Evolutionary conservation across 768 basidiomycete species (phyloP), one percentile per base, ranked within the genome.

Genomic region (Auriscalpium vulgare): DNA sequence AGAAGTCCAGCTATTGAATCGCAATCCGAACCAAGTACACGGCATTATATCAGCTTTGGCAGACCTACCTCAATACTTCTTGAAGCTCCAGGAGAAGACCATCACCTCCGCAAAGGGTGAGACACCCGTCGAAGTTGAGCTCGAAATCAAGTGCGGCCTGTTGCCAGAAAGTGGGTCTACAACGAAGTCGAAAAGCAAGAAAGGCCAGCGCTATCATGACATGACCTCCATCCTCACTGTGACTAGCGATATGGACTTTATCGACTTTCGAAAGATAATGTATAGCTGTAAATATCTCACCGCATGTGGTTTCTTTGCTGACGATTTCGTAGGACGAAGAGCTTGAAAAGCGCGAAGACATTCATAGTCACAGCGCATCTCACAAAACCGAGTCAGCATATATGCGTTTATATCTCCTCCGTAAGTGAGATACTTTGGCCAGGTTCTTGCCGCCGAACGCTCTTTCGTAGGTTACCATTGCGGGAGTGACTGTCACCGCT

Each of bases 221-320:
- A 84, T 82, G 76, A 89, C 91, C 0, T 74, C 79, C 34, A 74
- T 93, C n/a, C 69, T 92, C 45, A 85, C 86, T 4, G 48, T 88
- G 40, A 89, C 86, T 0, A 91, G 89, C 1, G 91, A 92, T 66
- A 69, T 82, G 62, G 77, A 79, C 21, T 82, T 86, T 51, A 68
- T 95, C 55, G 89, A 92, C 65, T 93, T 87, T 66, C 83, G 91
- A 35, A 80, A 88, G 19, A 88, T 88, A 46, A 10, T 8, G 4
- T 11, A 14, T 21, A 46, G 13, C 16, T 13, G n/a, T 59, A 44
- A 49, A 44, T 10, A 4, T n/a, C 59, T 36, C 9, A 7, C 16
- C 53, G 13, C 29, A 51, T 61, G 16, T 47, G 37, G 8, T 16
- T 37, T 45, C 37, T 46, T 11, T 47, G 4, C 17, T 36, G 21